Evolutionary conservation across 2,329 filamentous ascomycete species (phyloP).

Genomic region (Botrytis fabae): DNA sequence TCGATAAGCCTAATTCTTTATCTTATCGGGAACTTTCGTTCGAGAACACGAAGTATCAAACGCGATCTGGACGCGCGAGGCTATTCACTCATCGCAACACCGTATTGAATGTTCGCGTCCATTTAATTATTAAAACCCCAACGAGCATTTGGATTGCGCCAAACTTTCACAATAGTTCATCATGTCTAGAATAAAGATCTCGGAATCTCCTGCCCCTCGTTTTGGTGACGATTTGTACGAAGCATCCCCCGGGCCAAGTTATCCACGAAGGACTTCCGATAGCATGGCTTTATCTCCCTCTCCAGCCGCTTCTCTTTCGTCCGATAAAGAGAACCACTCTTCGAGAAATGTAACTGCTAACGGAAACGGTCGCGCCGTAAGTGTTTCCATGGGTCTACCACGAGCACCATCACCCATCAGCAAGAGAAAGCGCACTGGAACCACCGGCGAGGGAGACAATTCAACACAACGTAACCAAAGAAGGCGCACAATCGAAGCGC

Average conservation of each 20-base stretch:
- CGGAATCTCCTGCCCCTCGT: conserved; percentile 35
- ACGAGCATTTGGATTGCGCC: not conserved
- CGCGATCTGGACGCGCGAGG: conserved; percentile 10
- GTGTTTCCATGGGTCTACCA: conserved; percentile 42
- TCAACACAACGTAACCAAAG: conserved; percentile 31
- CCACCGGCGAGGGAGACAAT: conserved; percentile 27
- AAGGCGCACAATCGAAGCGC: conserved; percentile 38
- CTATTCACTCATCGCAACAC: not conserved
- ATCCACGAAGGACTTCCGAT: conserved; percentile 27
- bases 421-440: conserved; percentile 36
- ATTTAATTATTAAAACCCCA: not conserved
- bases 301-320: conserved; percentile 43
- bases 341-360: conserved; percentile 42
- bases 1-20: not conserved
- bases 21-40: conserved; percentile 3
- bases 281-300: conserved; percentile 34
- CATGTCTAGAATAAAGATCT: conserved; percentile 32
- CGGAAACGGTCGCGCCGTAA: conserved; percentile 43
- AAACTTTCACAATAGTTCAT: conserved; percentile 24
- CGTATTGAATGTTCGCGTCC: not conserved
- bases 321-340: conserved; percentile 52
- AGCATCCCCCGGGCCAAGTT: conserved; percentile 37
- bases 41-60: not conserved
- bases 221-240: conserved; percentile 38
- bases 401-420: conserved; percentile 23